Evolutionary conservation across 169 alveolate species (phyloP).

Genomic region (Neospora caninum): DNA sequence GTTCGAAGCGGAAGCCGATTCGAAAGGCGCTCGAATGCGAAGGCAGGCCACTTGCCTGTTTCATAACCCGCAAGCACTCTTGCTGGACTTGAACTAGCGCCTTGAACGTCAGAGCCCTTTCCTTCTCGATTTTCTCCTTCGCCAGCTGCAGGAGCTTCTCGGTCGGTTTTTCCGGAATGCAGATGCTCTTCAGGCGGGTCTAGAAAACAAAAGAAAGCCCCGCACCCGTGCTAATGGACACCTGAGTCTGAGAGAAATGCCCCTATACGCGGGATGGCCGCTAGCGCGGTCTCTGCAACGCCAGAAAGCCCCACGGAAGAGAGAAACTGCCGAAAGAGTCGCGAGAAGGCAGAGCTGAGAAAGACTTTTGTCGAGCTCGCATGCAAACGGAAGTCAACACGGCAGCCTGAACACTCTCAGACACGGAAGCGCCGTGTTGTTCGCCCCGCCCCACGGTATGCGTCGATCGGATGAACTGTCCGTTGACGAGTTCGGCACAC

Average conservation of each 20-base stretch:
- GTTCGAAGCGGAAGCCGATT: too few species aligned
- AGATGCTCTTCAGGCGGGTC: slow-evolving; percentile 17
- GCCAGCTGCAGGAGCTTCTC: slow-evolving; percentile 20
- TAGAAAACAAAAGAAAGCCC: neutral
- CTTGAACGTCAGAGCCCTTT: slow-evolving; percentile 5
- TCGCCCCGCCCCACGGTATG: too few species aligned
- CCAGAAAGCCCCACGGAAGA: neutral
- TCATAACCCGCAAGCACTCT: slow-evolving; percentile 37
- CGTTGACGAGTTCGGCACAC: too few species aligned
- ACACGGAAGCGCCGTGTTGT: too few species aligned
- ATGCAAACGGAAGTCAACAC: too few species aligned
- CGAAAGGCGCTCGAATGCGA: too few species aligned
- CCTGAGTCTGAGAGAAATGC: neutral
- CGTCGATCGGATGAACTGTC: too few species aligned
- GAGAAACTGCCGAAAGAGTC: neutral
- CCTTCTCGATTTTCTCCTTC: slow-evolving; percentile 34
- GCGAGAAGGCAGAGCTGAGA: too few species aligned
- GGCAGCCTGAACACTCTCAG: too few species aligned
- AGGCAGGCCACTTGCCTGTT: neutral
- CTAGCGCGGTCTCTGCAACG: neutral
- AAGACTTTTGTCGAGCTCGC: too few species aligned
- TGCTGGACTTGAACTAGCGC: slow-evolving; percentile 26
- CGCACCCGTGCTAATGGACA: neutral
- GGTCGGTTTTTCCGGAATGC: slow-evolving; percentile 7
- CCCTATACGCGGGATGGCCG: too few species aligned